phyloP scores from a whole-genome alignment of 352 stramenopile species.

The Blastocystis sp. region DNA sequence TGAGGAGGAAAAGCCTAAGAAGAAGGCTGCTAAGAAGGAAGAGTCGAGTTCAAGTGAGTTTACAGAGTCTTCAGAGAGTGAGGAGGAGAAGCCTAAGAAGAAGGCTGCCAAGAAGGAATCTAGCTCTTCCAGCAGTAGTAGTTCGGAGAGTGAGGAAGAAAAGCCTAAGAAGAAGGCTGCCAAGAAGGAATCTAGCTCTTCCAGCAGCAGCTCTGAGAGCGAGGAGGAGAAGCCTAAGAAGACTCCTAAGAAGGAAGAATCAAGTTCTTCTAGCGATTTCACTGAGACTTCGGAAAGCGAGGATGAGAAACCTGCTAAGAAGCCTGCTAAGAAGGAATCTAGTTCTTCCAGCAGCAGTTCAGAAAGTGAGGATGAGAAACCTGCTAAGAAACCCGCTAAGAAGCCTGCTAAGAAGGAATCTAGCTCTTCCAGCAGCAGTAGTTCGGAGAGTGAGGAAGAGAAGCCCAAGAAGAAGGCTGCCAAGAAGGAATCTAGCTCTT shows the following conservation, averaged over 20 bases:
- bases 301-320: conserved; percentile 39
- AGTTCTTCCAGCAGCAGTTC: neutral
- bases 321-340: conserved; percentile 37
- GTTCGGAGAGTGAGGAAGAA: neutral
- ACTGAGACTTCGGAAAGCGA: conserved; percentile 30
- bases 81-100: conserved; percentile 44
- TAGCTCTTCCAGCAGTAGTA: neutral
- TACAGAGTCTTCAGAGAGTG: neutral
- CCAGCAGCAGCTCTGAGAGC: neutral
- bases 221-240: conserved; percentile 56
- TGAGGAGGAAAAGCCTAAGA: conserved; percentile 34
- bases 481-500: conserved; percentile 33
- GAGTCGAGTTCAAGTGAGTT: neutral
- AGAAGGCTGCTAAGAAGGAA: neutral
- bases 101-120: conserved; percentile 43
- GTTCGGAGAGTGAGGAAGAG: conserved; percentile 39
- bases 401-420: conserved; percentile 23
- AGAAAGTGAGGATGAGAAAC: conserved; percentile 17
- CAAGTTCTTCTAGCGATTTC: neutral
- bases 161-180: conserved; percentile 14
- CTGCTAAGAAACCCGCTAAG: conserved; percentile 16
- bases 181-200: conserved; percentile 23
- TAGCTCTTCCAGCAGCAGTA: neutral
- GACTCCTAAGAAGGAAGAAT: neutral
- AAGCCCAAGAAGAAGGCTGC: conserved; percentile 51